These are phyloP conservation scores for Boletus subparvulus DNA, from an alignment of 768 basidiomycete genomes.

Conservation along the genomic window DNA sequence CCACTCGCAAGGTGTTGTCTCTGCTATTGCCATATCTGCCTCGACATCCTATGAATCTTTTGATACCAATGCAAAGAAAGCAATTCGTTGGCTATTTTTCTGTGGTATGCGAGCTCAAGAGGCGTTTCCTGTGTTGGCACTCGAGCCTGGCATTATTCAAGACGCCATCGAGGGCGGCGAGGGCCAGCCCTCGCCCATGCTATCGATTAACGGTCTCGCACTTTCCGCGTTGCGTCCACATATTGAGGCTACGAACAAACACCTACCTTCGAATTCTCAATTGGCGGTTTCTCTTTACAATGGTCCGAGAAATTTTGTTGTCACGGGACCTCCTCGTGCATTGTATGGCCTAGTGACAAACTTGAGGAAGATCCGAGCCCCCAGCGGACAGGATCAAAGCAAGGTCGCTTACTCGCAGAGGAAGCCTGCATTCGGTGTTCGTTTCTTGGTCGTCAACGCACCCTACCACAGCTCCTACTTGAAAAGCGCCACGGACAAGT, in stretches of 20 bases:
- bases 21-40: slow-evolving; percentile 86
- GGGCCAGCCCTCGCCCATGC: slow-evolving; percentile 91
- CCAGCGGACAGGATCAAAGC: slow-evolving; percentile 87
- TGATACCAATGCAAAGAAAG: slow-evolving; percentile 73
- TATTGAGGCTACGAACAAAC: slow-evolving; percentile 82
- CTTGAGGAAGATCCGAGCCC: slow-evolving; percentile 86
- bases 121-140: slow-evolving; percentile 86
- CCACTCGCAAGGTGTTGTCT: slow-evolving; percentile 95
- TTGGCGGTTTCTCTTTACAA: slow-evolving; percentile 90
- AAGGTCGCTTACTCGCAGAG: slow-evolving; percentile 93
- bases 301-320: slow-evolving; percentile 85
- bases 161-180: slow-evolving; percentile 92
- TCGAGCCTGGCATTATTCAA: slow-evolving; percentile 85
- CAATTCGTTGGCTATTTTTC: slow-evolving; percentile 90
- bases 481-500: slow-evolving; percentile 66
- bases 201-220: slow-evolving; percentile 81
- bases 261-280: slow-evolving; percentile 76
- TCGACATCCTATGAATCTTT: slow-evolving; percentile 77
- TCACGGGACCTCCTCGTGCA: slow-evolving; percentile 88
- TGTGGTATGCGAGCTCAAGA: slow-evolving; percentile 91
- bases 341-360: slow-evolving; percentile 94
- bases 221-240: slow-evolving; percentile 77
- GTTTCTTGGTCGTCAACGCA: slow-evolving; percentile 94
- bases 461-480: slow-evolving; percentile 96
- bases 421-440: slow-evolving; percentile 87